Conservation (phyloP, 768 basidiomycete species). For the Psilocybe cubensis region DNA sequence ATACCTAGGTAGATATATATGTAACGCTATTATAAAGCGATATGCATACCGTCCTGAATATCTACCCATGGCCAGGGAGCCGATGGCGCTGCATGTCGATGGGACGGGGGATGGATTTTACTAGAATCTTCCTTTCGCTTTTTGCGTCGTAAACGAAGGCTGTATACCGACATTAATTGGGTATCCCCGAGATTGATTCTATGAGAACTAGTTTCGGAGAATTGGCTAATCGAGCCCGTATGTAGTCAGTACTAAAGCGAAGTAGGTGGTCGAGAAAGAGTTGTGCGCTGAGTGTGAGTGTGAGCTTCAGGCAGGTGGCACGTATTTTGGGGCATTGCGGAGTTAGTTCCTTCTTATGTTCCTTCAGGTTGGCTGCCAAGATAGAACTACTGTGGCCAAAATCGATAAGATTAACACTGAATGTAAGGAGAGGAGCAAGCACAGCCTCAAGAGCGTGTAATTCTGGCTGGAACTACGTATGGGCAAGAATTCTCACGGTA, state of each 20-base stretch:
- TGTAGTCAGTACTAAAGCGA: background rate
- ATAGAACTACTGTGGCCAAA: background rate
- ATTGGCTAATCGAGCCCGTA: background rate
- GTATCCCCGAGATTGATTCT: background rate
- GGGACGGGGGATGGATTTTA: slow-evolving; percentile 38
- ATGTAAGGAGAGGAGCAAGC: background rate
- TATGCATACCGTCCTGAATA: slow-evolving; percentile 38
- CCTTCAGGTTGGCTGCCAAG: background rate
- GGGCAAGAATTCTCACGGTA: background rate
- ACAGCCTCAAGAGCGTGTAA: background rate
- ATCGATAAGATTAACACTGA: background rate
- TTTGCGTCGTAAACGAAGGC: background rate
- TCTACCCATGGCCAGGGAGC: slow-evolving; percentile 53
- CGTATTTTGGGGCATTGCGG: background rate
- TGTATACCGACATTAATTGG: slow-evolving; percentile 1
- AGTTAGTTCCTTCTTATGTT: too few species aligned
- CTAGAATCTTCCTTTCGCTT: slow-evolving; percentile 10
- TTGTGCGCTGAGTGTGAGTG: background rate
- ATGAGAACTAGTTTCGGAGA: background rate
- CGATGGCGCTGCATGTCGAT: slow-evolving; percentile 49
- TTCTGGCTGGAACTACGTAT: too few species aligned
- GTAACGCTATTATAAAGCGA: too few species aligned
- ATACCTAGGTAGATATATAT: background rate
- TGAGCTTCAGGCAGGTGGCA: background rate
- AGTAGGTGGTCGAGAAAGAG: too few species aligned